Base-by-base conservation (phyloP, 306 rosid species). In the Luffa acutangula region DNA sequence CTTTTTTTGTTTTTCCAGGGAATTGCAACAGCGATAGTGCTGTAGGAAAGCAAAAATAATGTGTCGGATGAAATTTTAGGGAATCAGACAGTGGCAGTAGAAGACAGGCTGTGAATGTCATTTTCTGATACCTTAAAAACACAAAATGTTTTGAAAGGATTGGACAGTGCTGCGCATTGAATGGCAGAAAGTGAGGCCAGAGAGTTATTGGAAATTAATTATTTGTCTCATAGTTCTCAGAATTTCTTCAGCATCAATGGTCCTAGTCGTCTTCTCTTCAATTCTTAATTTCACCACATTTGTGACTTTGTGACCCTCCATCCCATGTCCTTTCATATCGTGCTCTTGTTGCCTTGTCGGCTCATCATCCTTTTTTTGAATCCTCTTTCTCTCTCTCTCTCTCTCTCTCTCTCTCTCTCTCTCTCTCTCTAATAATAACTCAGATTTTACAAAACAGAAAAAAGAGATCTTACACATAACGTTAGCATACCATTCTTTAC, bases 111-210 rank as follows among this genome's bases (percentile, higher is more conserved):
- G 63, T 75, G 78, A 75, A 51, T 75, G 78, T 9, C 63, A 34
- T 34, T 33, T 75, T 75, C 12, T 72, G 78, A 75, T 75, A 75
- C 78, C 78, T 75, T 75, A 75, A 75, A 75, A 75, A 51, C 78
- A 51, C 78, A 75, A 52, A 75, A 75, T 36, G 78, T 52, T 52
- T 75, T 9, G 31, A 51, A 52, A 75, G 78, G 13, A 15, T 51
- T 51, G 63, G 78, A 75, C 78, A 75, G 62, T 75, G 33, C 9
- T 75, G 39, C 63, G 63, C 63, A 7, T 75, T 75, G 46, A 54
- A 75, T 75, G 63, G 31, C 78, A 75, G 63, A 73, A 71, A 71
- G 75, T 41, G 52, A 20, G 39, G 57, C n/a, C 76, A 49, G 25
- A 73, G 25, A 73, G 48, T 75, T 17, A 52, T 51, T 72, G 77